Conservation (phyloP, 75 land plant genomes). For the Ceratopteris richardii region DNA sequence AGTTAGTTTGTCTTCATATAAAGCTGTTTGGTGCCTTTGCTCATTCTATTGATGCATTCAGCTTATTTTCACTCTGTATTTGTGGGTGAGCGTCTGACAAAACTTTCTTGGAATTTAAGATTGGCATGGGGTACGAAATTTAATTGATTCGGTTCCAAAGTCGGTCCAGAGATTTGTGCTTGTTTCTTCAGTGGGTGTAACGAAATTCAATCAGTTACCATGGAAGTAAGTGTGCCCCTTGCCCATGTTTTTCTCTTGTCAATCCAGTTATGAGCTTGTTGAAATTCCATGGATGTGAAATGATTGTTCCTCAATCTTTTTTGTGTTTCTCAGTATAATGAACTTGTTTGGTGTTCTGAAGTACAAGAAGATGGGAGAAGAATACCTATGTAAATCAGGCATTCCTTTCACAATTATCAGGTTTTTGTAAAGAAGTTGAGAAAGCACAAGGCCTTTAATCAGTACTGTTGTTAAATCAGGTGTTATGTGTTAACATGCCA, state of each 20-base stretch:
- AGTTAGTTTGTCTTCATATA: no score
- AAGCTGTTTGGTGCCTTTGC: no score
- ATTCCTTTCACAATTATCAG: slow-evolving; percentile 94
- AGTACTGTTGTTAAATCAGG: not conserved
- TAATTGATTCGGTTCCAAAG: slow-evolving; percentile 55
- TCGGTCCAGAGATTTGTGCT: slow-evolving; percentile 65
- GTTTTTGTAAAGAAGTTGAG: slow-evolving; percentile 12
- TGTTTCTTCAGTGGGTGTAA: slow-evolving; percentile 94
- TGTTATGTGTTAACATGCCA: not conserved
- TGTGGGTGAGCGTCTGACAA: no score
- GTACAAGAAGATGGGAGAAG: slow-evolving; percentile 93
- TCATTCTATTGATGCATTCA: no score
- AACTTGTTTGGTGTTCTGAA: slow-evolving; percentile 96
- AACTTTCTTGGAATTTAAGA: slow-evolving; percentile 31
- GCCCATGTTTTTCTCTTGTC: not conserved
- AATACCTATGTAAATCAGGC: slow-evolving; percentile 73
- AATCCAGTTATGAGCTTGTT: not conserved
- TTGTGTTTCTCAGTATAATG: slow-evolving; percentile 55
- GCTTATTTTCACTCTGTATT: no score
- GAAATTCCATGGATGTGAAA: not conserved
- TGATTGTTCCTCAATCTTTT: not conserved
- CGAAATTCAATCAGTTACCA: slow-evolving; percentile 77
- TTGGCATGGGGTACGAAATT: slow-evolving; percentile 89
- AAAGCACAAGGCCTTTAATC: not conserved
- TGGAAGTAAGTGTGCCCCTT: slow-evolving; percentile 59